phyloP scores from a whole-genome alignment of 2,329 filamentous ascomycete genomes.

The Paracoccidioides lutzii region DNA sequence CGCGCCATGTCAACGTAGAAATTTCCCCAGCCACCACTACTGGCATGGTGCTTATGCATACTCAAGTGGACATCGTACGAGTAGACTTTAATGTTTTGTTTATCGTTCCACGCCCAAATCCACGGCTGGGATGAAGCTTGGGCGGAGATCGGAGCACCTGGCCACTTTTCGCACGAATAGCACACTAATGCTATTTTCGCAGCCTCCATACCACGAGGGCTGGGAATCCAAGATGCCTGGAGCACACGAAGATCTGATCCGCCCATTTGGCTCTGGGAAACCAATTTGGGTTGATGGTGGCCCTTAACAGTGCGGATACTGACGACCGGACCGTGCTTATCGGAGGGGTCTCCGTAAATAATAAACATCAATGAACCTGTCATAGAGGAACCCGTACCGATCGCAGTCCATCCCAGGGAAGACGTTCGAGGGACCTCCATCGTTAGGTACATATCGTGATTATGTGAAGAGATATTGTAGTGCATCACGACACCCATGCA shows the following conservation, averaged over 20 bases:
- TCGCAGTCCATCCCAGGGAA: not conserved
- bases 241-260: conserved; percentile 1
- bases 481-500: not conserved
- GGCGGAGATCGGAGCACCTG: not conserved
- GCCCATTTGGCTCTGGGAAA: not conserved
- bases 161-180: not conserved
- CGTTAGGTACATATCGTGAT: conserved; percentile 1
- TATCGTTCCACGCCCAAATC: conserved; percentile 3
- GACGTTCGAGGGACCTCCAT: not conserved
- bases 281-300: not conserved
- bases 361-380: not conserved
- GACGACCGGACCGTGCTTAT: not conserved
- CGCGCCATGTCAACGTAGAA: conserved; percentile 1
- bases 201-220: not conserved
- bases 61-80: not conserved
- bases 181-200: not conserved
- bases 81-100: not conserved
- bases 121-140: not conserved
- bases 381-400: not conserved
- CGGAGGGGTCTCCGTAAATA: not conserved
- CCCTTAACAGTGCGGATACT: not conserved
- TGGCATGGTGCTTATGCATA: not conserved
- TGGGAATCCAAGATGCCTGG: not conserved
- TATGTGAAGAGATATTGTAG: not conserved
- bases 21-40: not conserved